Conservation (phyloP, 192 early-diverging fungal species). For the Backusella tarrabulga region DNA sequence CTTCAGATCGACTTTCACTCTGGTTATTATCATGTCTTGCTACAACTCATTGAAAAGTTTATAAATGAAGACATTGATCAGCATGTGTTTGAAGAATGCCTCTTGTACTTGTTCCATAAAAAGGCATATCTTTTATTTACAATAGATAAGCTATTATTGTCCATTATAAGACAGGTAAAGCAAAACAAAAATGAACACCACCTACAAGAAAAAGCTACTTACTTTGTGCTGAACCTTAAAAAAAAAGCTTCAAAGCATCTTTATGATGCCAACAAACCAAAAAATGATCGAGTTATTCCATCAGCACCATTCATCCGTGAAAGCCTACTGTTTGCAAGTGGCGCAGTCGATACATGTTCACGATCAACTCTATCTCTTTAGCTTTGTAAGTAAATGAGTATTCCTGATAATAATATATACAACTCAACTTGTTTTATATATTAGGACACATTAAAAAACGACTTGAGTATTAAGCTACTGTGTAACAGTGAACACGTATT, state of each 20-base stretch:
- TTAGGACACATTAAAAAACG: constrained; percentile 16
- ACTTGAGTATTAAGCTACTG: constrained; percentile 21
- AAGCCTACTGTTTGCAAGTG: constrained; percentile 25
- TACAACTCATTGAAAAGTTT: constrained; percentile 72
- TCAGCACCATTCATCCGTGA: constrained; percentile 8
- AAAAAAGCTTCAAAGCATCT: constrained; percentile 36
- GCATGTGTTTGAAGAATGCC: constrained; percentile 80
- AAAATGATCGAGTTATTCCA: constrained; percentile 51
- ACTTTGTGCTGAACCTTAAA: not conserved
- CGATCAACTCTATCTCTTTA: constrained; percentile 32
- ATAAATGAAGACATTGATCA: constrained; percentile 79
- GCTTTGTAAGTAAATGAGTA: constrained; percentile 20
- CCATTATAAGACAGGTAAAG: constrained; percentile 73
- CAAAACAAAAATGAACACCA: not conserved
- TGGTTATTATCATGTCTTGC: constrained; percentile 73
- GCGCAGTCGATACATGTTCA: constrained; percentile 19
- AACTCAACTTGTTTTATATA: not conserved
- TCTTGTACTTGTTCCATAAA: constrained; percentile 83
- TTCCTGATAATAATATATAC: not conserved
- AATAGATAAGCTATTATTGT: constrained; percentile 81
- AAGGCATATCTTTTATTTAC: constrained; percentile 88
- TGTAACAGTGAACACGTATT: constrained; percentile 19
- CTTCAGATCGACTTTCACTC: constrained; percentile 53
- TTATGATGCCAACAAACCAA: constrained; percentile 59
- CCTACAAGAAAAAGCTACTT: not conserved